Conservation (phyloP, 2,329 filamentous ascomycete species). For the Podosphaera leucotricha region DNA sequence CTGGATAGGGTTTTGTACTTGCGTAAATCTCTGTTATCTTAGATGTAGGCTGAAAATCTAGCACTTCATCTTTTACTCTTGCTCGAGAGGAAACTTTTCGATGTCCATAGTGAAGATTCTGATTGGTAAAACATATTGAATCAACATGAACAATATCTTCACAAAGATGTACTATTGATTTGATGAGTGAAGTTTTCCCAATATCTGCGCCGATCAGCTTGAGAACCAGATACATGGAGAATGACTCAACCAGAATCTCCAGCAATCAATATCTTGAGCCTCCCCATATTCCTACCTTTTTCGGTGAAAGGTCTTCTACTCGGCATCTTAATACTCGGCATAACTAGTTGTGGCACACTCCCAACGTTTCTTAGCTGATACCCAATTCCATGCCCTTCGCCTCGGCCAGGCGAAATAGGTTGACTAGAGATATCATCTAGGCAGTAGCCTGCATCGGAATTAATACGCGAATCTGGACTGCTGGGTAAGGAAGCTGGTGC, state of each 20-base stretch:
- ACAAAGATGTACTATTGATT: constrained; percentile 64
- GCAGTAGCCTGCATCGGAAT: constrained; percentile 26
- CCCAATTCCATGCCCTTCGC: constrained; percentile 22
- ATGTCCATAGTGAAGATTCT: constrained; percentile 11
- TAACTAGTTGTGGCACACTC: constrained; percentile 60
- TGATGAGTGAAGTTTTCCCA: constrained; percentile 77
- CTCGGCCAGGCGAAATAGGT: constrained; percentile 14
- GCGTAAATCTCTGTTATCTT: constrained; percentile 46
- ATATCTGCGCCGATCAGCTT: constrained; percentile 27
- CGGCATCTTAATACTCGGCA: constrained; percentile 89
- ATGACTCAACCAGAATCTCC: constrained; percentile 39
- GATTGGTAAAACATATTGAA: constrained; percentile 16
- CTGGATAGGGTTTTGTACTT: constrained; percentile 63
- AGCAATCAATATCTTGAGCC: constrained; percentile 70
- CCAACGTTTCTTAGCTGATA: constrained; percentile 24
- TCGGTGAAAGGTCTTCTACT: constrained; percentile 72
- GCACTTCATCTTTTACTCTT: constrained; percentile 9
- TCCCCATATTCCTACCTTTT: constrained; percentile 60
- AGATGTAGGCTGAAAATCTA: constrained; percentile 15
- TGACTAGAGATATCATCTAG: constrained; percentile 21
- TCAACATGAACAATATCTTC: constrained; percentile 91
- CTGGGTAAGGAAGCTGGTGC: constrained; percentile 22
- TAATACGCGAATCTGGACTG: constrained; percentile 26
- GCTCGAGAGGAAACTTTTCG: constrained; percentile 9
- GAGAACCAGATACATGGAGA: no score